phyloP scores from a whole-genome alignment of 169 alveolate genomes.

The Plasmodium coatneyi region DNA sequence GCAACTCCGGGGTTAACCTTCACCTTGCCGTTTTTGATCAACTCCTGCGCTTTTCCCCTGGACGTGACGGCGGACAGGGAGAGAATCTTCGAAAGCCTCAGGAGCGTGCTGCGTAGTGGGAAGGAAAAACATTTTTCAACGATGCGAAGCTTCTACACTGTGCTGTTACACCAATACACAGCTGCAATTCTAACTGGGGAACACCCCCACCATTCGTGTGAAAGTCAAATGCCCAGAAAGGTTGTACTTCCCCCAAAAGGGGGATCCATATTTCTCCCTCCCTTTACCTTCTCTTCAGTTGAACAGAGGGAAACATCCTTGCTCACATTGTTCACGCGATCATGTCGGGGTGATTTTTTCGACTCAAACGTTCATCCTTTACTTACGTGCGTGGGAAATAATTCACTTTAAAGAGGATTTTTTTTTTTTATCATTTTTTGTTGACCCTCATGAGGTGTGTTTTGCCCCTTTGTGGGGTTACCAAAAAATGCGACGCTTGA shows the following conservation, averaged over 20 bases:
- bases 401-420: not conserved
- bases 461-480: not conserved
- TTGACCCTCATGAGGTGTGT: not conserved
- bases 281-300: conserved; percentile 42
- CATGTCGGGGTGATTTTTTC: not conserved
- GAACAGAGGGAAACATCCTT: conserved; percentile 69
- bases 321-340: conserved; percentile 13
- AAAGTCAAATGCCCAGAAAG: not conserved
- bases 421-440: not conserved
- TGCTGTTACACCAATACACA: not conserved
- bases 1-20: conserved; percentile 22
- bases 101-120: conserved; percentile 1
- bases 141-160: not conserved
- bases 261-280: not conserved
- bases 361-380: not conserved
- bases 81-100: conserved; percentile 54
- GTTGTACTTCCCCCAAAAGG: not conserved
- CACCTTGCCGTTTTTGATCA: conserved; percentile 42
- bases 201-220: not conserved
- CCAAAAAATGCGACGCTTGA: not conserved
- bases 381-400: too few species aligned
- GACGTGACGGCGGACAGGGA: conserved; percentile 59
- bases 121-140: not conserved
- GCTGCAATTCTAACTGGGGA: not conserved
- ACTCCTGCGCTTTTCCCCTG: conserved; percentile 68